Conservation (phyloP, 345 rosid genomes). For the Brassica rapa region DNA sequence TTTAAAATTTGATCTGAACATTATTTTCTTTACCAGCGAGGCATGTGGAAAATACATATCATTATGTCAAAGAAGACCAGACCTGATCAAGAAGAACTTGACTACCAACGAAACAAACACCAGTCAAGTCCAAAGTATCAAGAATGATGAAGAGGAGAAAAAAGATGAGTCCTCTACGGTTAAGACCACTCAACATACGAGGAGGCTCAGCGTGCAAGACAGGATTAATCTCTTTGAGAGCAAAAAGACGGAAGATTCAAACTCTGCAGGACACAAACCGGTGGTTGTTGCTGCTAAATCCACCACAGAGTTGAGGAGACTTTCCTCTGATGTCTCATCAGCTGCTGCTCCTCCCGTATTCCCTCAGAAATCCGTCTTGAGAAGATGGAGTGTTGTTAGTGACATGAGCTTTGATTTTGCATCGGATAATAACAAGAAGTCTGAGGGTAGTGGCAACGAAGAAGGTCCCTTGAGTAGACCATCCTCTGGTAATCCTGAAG, state of each 20-base stretch:
- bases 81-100: conserved; percentile 61
- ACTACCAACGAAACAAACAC: conserved; percentile 39
- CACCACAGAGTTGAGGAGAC: conserved; percentile 67
- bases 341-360: conserved; percentile 54
- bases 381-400: conserved; percentile 98
- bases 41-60: conserved; percentile 70
- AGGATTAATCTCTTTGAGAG: conserved; percentile 91
- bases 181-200: conserved; percentile 49
- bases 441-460: conserved; percentile 29
- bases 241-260: conserved; percentile 74
- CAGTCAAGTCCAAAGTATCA: conserved; percentile 16
- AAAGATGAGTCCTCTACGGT: conserved; percentile 47
- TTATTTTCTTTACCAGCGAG: conserved; percentile 53
- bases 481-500: conserved; percentile 49
- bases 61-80: conserved; percentile 76
- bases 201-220: conserved; percentile 96
- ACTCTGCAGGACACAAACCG: conserved; percentile 61
- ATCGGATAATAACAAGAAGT: conserved; percentile 53
- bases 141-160: conserved; percentile 53
- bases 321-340: conserved; percentile 70
- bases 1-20: neutral
- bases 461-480: conserved; percentile 66
- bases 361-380: conserved; percentile 70
- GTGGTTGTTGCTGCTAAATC: conserved; percentile 51
- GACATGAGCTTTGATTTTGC: conserved; percentile 91